Evolutionary conservation across 768 basidiomycete genomes (phyloP).

Genomic region (Asterophora parasitica): DNA sequence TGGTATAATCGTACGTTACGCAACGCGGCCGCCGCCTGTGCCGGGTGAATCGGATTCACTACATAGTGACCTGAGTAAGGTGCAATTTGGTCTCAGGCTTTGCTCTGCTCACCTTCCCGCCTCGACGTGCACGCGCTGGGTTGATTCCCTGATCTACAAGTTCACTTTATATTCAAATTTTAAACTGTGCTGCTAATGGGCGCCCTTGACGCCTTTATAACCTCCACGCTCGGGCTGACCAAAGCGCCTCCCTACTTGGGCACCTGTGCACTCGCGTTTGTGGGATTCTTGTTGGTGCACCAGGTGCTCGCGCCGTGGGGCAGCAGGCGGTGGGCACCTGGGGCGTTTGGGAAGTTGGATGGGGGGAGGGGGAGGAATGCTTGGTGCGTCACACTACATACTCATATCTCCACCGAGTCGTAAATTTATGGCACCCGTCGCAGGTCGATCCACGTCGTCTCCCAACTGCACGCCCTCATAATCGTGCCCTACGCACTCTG

Average conservation of each 20-base stretch:
- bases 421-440: too few relatives aligned
- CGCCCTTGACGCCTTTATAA: conserved; percentile 9
- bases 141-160: too few relatives aligned
- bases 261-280: conserved; percentile 48
- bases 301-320: conserved; percentile 51
- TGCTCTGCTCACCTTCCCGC: too few relatives aligned
- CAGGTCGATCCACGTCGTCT: conserved; percentile 72
- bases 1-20: too few relatives aligned
- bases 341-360: conserved; percentile 43
- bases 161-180: too few relatives aligned
- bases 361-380: conserved; percentile 21
- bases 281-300: conserved; percentile 56
- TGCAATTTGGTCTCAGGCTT: too few relatives aligned
- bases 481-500: conserved; percentile 60
- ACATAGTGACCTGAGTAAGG: too few relatives aligned
- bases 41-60: too few relatives aligned
- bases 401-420: too few relatives aligned
- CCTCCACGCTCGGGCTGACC: conserved; percentile 38
- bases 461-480: conserved; percentile 66
- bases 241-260: conserved; percentile 53
- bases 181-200: too few relatives aligned
- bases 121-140: too few relatives aligned
- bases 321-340: conserved; percentile 42
- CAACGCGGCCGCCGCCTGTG: too few relatives aligned
- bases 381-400: neutral